phyloP scores from a whole-genome alignment of 805 yeast species.

The Yamadazyma takamatsuzukensis region DNA sequence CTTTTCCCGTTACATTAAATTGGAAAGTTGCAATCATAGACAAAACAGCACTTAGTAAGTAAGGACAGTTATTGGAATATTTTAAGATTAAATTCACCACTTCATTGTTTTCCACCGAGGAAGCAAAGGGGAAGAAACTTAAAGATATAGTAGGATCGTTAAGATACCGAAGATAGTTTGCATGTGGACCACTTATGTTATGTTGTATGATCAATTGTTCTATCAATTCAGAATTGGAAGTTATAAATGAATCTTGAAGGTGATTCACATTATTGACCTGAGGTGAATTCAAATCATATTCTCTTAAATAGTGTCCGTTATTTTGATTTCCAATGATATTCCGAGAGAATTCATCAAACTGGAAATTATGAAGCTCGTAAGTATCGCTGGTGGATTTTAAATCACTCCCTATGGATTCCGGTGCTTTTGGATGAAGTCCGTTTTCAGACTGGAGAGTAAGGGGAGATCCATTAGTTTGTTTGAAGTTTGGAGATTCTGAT shows the following conservation, averaged over 20 bases:
- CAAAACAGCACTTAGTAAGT: constrained; percentile 58
- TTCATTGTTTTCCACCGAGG: constrained; percentile 30
- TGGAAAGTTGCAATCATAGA: constrained; percentile 65
- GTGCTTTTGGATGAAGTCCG: background rate
- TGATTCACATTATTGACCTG: constrained; percentile 5
- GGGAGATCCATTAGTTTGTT: background rate
- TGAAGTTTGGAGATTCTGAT: constrained; percentile 1
- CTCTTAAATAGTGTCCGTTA: constrained; percentile 7
- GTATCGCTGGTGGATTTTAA: constrained; percentile 11
- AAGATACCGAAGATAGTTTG: constrained; percentile 26
- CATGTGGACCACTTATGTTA: constrained; percentile 26
- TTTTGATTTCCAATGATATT: constrained; percentile 5
- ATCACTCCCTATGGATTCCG: constrained; percentile 2
- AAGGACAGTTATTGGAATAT: constrained; percentile 56
- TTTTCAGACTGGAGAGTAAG: background rate
- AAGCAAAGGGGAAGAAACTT: constrained; percentile 36
- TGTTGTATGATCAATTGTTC: constrained; percentile 21
- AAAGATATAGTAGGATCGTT: constrained; percentile 26
- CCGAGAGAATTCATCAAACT: constrained; percentile 17
- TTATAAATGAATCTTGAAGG: constrained; percentile 1
- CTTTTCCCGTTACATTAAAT: constrained; percentile 34
- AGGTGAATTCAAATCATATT: constrained; percentile 9
- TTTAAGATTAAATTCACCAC: constrained; percentile 43
- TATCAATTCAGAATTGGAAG: constrained; percentile 22
- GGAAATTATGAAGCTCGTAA: constrained; percentile 16